A percentile compares a stretch with the other conserved stretches of the same genome.
Conservation (phyloP, 257 asterid species). For the Nicotiana benthamiana region DNA sequence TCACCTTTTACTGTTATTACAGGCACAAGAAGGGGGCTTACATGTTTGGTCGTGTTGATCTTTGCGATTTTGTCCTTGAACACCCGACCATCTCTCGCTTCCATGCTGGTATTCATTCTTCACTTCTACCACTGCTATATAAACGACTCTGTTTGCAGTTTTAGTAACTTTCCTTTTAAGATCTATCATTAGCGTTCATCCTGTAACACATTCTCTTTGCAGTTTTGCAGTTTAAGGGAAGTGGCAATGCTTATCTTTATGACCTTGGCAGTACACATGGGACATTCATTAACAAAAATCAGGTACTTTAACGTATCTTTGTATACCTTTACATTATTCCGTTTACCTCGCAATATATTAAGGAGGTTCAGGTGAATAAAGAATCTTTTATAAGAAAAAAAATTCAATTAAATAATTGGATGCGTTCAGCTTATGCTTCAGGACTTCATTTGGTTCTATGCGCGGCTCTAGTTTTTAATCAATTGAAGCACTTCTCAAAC, state of each 20-base stretch:
- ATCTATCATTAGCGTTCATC: not conserved
- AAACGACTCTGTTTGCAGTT: not conserved
- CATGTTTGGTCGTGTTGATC: slow-evolving; percentile 97
- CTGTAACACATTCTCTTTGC: slow-evolving; percentile 20
- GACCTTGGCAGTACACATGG: slow-evolving; percentile 97
- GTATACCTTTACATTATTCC: not conserved
- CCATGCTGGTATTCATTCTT: slow-evolving; percentile 70
- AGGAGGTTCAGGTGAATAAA: not conserved
- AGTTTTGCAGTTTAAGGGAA: slow-evolving; percentile 90
- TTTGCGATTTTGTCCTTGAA: slow-evolving; percentile 88
- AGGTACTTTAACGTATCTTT: slow-evolving; percentile 33
- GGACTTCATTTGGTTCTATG: not conserved
- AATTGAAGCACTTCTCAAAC: not conserved
- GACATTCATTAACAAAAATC: slow-evolving; percentile 75
- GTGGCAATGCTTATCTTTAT: slow-evolving; percentile 65
- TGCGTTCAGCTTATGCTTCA: not conserved
- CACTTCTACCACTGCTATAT: not conserved
- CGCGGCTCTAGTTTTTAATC: not conserved
- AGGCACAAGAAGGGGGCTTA: slow-evolving; percentile 91
- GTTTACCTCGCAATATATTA: not conserved
- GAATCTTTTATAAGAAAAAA: too few species aligned
- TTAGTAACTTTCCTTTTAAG: not conserved
- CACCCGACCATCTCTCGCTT: slow-evolving; percentile 94
- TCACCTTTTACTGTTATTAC: slow-evolving; percentile 16
- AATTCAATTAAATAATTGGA: not conserved